Base-by-base conservation (phyloP, 2,329 filamentous ascomycete genomes). In the Thielaviopsis euricoi region DNA sequence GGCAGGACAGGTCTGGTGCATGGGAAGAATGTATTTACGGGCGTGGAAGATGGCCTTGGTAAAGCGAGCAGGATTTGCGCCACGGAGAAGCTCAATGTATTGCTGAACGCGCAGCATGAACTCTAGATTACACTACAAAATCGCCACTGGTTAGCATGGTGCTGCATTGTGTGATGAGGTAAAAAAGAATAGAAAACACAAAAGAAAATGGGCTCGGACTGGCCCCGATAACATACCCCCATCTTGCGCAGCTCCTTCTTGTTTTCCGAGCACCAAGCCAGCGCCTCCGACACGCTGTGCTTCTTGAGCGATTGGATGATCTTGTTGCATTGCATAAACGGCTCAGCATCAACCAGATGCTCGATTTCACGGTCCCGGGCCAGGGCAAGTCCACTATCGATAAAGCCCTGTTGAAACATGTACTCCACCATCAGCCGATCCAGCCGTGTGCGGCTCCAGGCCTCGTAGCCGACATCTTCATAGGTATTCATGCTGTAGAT, bases 21-120 rank as follows among this genome's bases (percentile, higher is more conserved):
- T 88, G 2, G 83, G 80, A 17, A 82, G 76, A 26, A 98, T 77
- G 68, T 88, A 85, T 69, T 88, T 95, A 67, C 83, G 85, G 25
- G 89, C 89, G 71, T 97, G 87, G 23, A 76, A 69, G 61, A 89
- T 86, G 13, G 90, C 89, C 62, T 96, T 89, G 53, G 82, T 71
- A 51, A 86, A 75, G 66, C 85, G 89, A 6, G 72, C 67, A 23
- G 78, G 74, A 4, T 83, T 76, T 57, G 79, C 79, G 46, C 77
- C 81, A 60, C 91, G 78, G 60, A 97, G 77, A 10, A 60, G 53
- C 70, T 97, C 93, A 64, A 97, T 90, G 68, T 90, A 97, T 68
- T 97, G 90, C 69, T 98, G 93, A 65, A 94, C 78, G 13, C 93
- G 84, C 50, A 98, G 79, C 76, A 95, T 88, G 66, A 95, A 95